These are phyloP conservation scores for Cymodocea nodosa DNA, from an alignment of 116 monocot species.

Conservation along the genomic window DNA sequence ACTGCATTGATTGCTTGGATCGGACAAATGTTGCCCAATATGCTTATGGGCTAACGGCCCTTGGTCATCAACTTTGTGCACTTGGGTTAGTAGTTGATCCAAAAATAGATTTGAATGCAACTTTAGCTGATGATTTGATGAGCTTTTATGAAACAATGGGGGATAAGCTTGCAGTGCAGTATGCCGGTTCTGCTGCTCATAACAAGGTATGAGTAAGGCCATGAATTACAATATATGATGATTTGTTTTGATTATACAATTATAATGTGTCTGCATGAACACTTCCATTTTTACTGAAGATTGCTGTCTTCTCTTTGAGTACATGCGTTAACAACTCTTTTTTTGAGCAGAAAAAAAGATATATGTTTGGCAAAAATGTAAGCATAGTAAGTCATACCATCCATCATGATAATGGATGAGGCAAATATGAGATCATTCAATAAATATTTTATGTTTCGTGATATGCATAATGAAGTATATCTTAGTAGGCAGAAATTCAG, in stretches of 20 bases:
- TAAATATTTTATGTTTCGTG: too few species aligned
- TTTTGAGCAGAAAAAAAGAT: too few species aligned
- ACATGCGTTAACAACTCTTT: too few species aligned
- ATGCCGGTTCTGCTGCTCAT: conserved; percentile 95
- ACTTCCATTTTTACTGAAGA: too few species aligned
- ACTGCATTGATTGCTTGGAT: conserved; percentile 96
- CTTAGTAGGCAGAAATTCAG: too few species aligned
- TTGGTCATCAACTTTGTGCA: conserved; percentile 66
- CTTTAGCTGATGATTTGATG: conserved; percentile 76
- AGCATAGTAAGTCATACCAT: too few species aligned
- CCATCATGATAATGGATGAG: too few species aligned
- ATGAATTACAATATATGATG: background rate
- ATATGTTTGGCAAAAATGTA: too few species aligned
- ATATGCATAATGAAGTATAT: too few species aligned
- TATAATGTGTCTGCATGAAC: too few species aligned
- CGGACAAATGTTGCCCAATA: conserved; percentile 96
- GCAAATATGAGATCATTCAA: too few species aligned
- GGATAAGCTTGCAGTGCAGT: conserved; percentile 90
- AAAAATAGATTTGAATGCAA: conserved; percentile 46
- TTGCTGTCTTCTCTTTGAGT: too few species aligned
- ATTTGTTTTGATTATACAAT: background rate
- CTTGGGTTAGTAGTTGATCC: conserved; percentile 48
- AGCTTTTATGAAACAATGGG: conserved; percentile 88
- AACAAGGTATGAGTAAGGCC: conserved; percentile 56
- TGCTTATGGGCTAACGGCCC: conserved; percentile 80